Conservation (phyloP, 768 basidiomycete genomes). For the Infundibulicybe gibba region DNA sequence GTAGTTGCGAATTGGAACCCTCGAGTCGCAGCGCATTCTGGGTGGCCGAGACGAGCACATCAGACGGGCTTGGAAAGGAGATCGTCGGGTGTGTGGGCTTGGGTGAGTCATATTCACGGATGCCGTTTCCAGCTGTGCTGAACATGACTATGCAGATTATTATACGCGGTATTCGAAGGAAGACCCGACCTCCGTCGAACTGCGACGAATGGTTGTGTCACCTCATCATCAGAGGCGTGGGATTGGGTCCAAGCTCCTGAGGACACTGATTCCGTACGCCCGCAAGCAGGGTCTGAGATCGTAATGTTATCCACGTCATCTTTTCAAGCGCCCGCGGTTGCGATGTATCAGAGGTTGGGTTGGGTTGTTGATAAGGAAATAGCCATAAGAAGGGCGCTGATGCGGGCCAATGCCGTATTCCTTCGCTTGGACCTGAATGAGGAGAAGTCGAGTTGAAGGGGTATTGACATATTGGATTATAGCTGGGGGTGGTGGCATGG, state of each 20-base stretch:
- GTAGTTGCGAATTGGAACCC: not conserved
- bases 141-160: not conserved
- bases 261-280: conserved; percentile 9
- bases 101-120: not conserved
- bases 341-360: conserved; percentile 15
- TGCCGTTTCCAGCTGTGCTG: not conserved
- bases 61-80: not conserved
- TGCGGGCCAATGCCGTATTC: too few species aligned
- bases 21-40: not conserved
- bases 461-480: too few species aligned
- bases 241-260: not conserved
- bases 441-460: too few species aligned
- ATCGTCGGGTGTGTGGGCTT: not conserved
- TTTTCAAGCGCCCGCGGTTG: conserved; percentile 10
- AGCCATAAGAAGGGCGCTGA: too few species aligned
- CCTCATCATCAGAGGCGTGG: not conserved
- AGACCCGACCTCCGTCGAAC: not conserved
- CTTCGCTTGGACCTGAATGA: too few species aligned
- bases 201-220: not conserved
- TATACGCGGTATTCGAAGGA: not conserved
- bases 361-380: conserved; percentile 7
- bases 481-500: too few species aligned
- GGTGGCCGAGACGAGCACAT: not conserved
- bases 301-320: conserved; percentile 11
- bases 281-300: conserved; percentile 1